Evolutionary conservation across 257 asterid species (phyloP), one percentile per base, ranked within the genome.

Genomic region (Buddleja alternifolia): DNA sequence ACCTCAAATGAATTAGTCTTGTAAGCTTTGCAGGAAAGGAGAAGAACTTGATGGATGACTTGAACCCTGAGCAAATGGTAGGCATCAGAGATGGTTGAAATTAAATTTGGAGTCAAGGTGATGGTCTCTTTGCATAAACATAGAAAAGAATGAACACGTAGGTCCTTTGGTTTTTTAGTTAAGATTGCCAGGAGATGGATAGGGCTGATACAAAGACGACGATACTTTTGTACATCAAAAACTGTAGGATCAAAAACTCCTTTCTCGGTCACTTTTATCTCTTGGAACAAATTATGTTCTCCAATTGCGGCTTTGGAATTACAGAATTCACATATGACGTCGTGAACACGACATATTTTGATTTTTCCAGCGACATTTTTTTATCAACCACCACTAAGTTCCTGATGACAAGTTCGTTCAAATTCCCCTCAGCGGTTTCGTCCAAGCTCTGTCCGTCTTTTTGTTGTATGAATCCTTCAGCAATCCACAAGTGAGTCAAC

Each of bases 1-100:
- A 84, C 66, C 83, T 81, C 34, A 87, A 42, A 52, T 84, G 88
- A 48, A 77, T 53, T 1, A 84, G 73, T 10, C 61, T 19, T 20
- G 25, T 10, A 2, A 86, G 17, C 6, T 52, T 73, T 0, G 5
- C 25, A 0, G 75, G 45, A 41, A 77, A 67, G 7, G 10, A 53
- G 12, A n/a, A 14, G 63, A 72, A 72, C 6, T 25, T 47, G 10
- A 77, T 47, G 2, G 68, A 36, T 1, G 68, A 36, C 54, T 29
- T 74, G 4, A 25, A 72, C 78, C 52, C 81, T 61, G 25, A 77
- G 75, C 70, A 72, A 24, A 0, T 59, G 32, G 36, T 63, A 77
- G n/a, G 67, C 44, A 11, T 29, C 10, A 0, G 51, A 47, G 53
- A 78, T 63, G 23, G 67, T 8, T 7, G 71, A 42, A 5, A 54